A percentile compares a stretch with the other conserved stretches of the same genome.
Conservation (phyloP, 2,329 filamentous ascomycete genomes). For the Tolypocladium guangdongense region DNA sequence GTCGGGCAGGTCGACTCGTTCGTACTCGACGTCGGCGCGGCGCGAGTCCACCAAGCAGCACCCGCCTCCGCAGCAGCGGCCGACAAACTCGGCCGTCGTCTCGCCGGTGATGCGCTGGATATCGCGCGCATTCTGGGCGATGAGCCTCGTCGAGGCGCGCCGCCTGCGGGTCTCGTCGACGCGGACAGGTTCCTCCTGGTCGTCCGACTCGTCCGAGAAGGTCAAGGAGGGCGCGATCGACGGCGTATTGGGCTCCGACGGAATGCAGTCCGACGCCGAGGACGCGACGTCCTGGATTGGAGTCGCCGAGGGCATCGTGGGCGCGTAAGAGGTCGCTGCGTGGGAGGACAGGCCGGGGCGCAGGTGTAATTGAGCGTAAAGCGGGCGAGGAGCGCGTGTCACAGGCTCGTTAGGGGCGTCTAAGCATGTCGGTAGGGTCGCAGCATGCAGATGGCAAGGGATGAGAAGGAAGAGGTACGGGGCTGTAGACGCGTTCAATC, state of each 20-base stretch:
- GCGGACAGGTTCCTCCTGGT: conserved; percentile 39
- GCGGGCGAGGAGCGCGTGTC: conserved; percentile 8
- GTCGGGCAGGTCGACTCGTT: conserved; percentile 51
- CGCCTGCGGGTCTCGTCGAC: conserved; percentile 37
- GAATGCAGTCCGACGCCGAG: conserved; percentile 29
- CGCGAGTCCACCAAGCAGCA: conserved; percentile 46
- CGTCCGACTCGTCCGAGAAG: conserved; percentile 52
- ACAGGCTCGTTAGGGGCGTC: conserved; percentile 12
- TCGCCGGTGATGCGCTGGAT: conserved; percentile 55
- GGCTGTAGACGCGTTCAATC: neutral
- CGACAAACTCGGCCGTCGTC: conserved; percentile 49
- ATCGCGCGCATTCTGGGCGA: conserved; percentile 51
- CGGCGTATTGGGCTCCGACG: conserved; percentile 32
- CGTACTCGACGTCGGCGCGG: conserved; percentile 37
- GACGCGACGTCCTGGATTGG: conserved; percentile 28
- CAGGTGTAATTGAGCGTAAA: conserved; percentile 6
- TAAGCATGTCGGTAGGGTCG: conserved; percentile 11
- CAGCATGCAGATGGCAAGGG: neutral
- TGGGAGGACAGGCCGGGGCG: neutral
- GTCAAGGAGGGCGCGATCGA: conserved; percentile 51
- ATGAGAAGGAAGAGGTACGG: neutral
- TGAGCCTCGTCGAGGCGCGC: conserved; percentile 59
- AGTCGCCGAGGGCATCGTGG: conserved; percentile 21
- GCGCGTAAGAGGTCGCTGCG: conserved; percentile 5
- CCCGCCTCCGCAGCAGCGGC: conserved; percentile 52